Evolutionary conservation across 1,139 yeast species (phyloP).

Genomic region (Geotrichum aggregatum): DNA sequence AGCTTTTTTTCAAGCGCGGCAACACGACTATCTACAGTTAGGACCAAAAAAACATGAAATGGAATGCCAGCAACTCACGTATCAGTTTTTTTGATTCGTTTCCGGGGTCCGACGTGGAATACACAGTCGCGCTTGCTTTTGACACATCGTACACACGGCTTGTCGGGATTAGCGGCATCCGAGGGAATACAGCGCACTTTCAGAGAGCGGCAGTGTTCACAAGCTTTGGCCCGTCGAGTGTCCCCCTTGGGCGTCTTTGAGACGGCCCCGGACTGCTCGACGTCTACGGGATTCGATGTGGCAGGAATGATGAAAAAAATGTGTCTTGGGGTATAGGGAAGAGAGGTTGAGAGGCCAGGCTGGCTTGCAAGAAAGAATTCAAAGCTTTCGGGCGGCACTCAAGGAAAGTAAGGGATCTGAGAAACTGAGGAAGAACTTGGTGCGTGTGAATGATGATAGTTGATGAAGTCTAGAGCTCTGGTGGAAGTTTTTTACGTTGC

Average conservation of each 20-base stretch:
- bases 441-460: no score
- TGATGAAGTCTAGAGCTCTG: no score
- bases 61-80: conserved; percentile 25
- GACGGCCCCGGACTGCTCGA: conserved; percentile 1
- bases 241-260: conserved; percentile 2
- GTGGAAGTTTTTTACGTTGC: no score
- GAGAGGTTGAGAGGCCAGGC: not conserved
- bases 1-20: conserved; percentile 39
- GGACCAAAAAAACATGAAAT: not conserved
- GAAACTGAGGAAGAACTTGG: no score
- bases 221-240: conserved; percentile 54
- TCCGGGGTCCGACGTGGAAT: conserved; percentile 58
- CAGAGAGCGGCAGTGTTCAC: conserved; percentile 73
- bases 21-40: conserved; percentile 29
- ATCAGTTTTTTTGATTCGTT: conserved; percentile 45
- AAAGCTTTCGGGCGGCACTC: no score
- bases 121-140: conserved; percentile 63
- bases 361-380: not conserved
- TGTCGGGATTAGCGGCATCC: conserved; percentile 52
- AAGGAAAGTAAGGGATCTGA: no score
- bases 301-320: not conserved
- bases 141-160: conserved; percentile 72
- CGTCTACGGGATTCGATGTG: not conserved
- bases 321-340: not conserved
- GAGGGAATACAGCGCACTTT: conserved; percentile 81